Evolutionary conservation across 2,329 filamentous ascomycete species (phyloP), one percentile per base, ranked within the genome.

Genomic region (Biscogniauxia mediterranea): DNA sequence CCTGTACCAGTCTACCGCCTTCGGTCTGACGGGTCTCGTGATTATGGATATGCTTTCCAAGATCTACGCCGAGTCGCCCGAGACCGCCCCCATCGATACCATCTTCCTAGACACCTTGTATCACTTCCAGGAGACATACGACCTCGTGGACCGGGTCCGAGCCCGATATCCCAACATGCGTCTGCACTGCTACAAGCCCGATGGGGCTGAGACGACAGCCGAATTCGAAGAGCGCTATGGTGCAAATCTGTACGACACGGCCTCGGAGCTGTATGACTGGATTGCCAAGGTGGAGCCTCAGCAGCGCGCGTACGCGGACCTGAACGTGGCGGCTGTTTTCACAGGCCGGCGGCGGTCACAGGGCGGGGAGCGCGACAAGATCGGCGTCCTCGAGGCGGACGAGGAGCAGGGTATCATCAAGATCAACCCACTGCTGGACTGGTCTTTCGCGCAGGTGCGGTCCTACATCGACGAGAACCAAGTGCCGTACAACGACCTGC

Each of bases 261-360:
- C 95, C 66, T 85, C 93, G 55, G 91, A 97, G 72, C 85, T 94
- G 72, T 99, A 99, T 79, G 95, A 99, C 83, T 98, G 92, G 84
- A 83, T 95, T 65, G 95, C 93, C 79, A 99, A 99, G 82, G 95
- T 99, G 55, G 95, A 99, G 82, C 95, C 95, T 17, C 92, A 93
- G 59, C 89, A 97, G 79, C 88, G 95, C 64, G 92, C 95, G 6
- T 98, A 97, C 78, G 82, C 88, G 19, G 90, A 96, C 66, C 85
- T 98, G 61, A 86, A 90, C 71, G 93, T 98, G 60, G 89, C 90
- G 60, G 95, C 95, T 57, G 91, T 98, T 57, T 83, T 99, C 66
- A 99, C 95, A 53, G 95, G 95, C 57, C 92, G 95, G 61, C 87
- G 95, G 64, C 88, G 92, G 68, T 96, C 92, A 65, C 95, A 99